Evolutionary conservation across 192 early-diverging fungal genomes (phyloP), one percentile per base, ranked within the genome.

Genomic region (Haplosporangium gracile): DNA sequence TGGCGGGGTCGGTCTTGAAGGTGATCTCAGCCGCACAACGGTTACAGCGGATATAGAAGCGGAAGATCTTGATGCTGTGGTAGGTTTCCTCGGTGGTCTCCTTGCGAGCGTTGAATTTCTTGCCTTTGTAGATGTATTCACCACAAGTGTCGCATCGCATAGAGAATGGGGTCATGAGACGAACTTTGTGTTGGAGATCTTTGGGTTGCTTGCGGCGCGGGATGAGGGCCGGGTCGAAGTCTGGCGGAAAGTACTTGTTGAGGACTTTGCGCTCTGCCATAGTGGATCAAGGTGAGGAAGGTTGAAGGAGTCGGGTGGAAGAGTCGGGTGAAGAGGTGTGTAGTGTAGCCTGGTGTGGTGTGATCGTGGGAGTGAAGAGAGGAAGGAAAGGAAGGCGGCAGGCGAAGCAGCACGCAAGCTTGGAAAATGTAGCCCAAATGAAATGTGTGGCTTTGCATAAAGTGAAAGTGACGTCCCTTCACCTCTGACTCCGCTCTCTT

Each of bases 31-130:
- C 96, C 1, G 96, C 93, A 86, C 98, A 99, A n/a, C 94, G 91
- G 26, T 98, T 97, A 77, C 99, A 99, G 53, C 96, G 91, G 78
- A 93, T 93, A 76, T 94, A 94, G 81, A 97, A 97, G 5, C 96
- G 93, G 81, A 90, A 96, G 68, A 96, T 92, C 76, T 94, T 93
- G 80, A 97, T 96, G 43, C 65, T 85, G 42, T 93, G 90, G 83
- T 96, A 97, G n/a, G 87, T 92, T 83, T 94, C 94, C 57, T 94
- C 88, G 5, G 94, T 95, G 1, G 94, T 92, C 82, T 99, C 98
- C 84, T 99, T 99, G 57, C 97, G 91, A 38, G 97, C 98, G 85
- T 99, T 99, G 91, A 99, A 99, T 78, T 99, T 99, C 81, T 97
- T 99, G 39, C 97, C 96, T 88, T 98, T 98, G 89, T 97, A 97